Percentiles rank a stretch among this genome's conserved stretches.
phyloP scores from a whole-genome alignment of 345 rosid species.

The Anacardium occidentale region DNA sequence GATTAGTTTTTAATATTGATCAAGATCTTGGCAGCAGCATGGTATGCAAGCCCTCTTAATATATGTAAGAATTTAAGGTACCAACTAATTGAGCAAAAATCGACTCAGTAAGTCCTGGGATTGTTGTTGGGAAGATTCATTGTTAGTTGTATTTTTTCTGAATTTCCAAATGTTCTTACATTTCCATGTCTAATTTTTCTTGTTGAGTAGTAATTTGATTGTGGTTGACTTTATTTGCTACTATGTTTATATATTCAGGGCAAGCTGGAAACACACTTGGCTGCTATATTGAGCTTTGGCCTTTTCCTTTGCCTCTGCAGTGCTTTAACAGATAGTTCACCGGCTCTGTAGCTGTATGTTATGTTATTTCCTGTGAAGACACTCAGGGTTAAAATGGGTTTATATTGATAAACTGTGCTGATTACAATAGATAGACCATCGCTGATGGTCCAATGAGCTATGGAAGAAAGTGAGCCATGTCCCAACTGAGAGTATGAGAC shows the following conservation, averaged over 20 bases:
- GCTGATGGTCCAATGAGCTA: not conserved
- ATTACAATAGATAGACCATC: not conserved
- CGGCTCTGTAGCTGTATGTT: not conserved
- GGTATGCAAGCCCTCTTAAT: not conserved
- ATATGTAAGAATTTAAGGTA: not conserved
- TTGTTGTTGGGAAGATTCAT: not conserved
- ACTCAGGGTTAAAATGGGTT: not conserved
- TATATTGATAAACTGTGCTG: not conserved
- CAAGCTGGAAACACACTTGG: not conserved
- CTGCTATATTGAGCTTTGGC: not conserved
- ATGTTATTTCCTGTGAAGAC: not conserved
- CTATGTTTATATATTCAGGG: not conserved
- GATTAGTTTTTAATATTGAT: not conserved
- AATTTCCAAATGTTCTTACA: not conserved
- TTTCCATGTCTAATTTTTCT: not conserved
- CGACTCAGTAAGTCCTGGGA: conserved; percentile 5
- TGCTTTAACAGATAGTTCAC: not conserved
- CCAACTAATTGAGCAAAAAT: not conserved
- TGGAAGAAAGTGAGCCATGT: not conserved
- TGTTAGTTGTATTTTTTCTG: not conserved
- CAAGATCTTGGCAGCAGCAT: conserved; percentile 16
- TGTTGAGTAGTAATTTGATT: not conserved
- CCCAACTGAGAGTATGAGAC: not conserved
- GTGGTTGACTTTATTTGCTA: not conserved
- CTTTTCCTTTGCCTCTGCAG: not conserved